Base-by-base conservation (phyloP, 495 filamentous ascomycete genomes). In the Apodospora peruviana region DNA sequence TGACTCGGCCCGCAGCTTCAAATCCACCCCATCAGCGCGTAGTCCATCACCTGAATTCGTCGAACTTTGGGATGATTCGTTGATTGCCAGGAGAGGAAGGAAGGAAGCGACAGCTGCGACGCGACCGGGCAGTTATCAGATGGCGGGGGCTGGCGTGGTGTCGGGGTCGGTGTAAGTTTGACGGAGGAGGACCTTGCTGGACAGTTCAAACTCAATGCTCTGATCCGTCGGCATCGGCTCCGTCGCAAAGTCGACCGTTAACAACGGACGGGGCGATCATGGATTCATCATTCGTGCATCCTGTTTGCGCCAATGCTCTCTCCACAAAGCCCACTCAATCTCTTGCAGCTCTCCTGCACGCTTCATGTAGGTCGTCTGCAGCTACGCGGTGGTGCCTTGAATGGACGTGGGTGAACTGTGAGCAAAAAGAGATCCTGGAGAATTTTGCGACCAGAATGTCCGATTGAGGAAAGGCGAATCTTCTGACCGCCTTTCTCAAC, bases 401-500 rank as follows among this genome's bases (percentile, higher is more conserved):
- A 35, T 45, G 45, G 39, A 34, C n/a, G 29, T 47, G 34, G 20
- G 10, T 7, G 27, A 32, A 32, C 7, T 32, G 27, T 38, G 47
- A 32, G 39, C 27, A 29, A 43, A 40, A 21, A 29, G 32, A 52
- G 41, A 45, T n/a, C n/a, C 11, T 17, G 16, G 27, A 32, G 7
- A 7, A 7, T 38, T 38, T 38, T 5, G 36, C 36, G 16, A 18
- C 10, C 37, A 17, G 16, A 16, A 24, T 19, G 10, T 32, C 52
- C 40, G 38, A 32, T 50, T 52, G 23, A 24, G 56, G 45, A 45
- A 55, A 46, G 50, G 52, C 34, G 38, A 17, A 24, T 4, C 1
- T 37, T 23, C 47, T 60, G 57, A 66, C 62, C 62, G 62, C 62
- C 62, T 55, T 65, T 63, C 60, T 52, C 41, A 21, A 35, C 25